Base-by-base conservation (phyloP, 257 asterid genomes). In the Nicotiana paniculata region DNA sequence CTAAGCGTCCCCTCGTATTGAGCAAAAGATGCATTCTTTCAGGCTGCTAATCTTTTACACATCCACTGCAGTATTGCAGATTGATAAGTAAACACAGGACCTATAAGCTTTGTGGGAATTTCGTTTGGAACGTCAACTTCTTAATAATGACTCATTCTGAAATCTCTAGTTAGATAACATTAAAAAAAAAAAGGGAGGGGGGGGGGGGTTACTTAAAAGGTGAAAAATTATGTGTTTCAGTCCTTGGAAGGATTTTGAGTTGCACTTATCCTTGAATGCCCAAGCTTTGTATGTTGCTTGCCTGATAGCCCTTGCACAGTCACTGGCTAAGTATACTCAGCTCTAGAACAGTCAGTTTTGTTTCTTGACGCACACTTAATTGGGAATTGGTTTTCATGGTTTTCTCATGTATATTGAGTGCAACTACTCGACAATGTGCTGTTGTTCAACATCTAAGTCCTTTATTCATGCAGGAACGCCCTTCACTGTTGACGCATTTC, bases 401-500 rank as follows among this genome's bases (percentile, higher is more conserved):
- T 66, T 67, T 67, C 76, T 67, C 74, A 33, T 66, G 43, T 33
- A 66, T 33, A 43, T 24, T 68, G 65, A n/a, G 30, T 59, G 21
- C 30, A 30, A 18, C 61, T 43, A 43, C 12, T 43, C 51, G 12
- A 43, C 72, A 65, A 13, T 65, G 10, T 6, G 12, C 5, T 65
- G 18, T 66, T 16, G 35, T 33, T 66, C 75, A 16, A 7, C 75
- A 33, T 67, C 8, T 67, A 17, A 67, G 55, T 69, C 18, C 53
- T 69, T 69, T 62, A 37, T 51, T 81, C 10, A 68, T 74, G 37
- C 65, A 85, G 88, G 88, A 62, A 85, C 88, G 3, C 57, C 83
- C 67, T 85, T 85, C 51, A 85, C 88, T 33, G 85, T 82, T 11
- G 88, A 85, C n/a, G 88, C 88, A n/a, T 85, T 85, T 74, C 77